phyloP scores from a whole-genome alignment of 805 yeast genomes.

The Wickerhamomyces mucosus region DNA sequence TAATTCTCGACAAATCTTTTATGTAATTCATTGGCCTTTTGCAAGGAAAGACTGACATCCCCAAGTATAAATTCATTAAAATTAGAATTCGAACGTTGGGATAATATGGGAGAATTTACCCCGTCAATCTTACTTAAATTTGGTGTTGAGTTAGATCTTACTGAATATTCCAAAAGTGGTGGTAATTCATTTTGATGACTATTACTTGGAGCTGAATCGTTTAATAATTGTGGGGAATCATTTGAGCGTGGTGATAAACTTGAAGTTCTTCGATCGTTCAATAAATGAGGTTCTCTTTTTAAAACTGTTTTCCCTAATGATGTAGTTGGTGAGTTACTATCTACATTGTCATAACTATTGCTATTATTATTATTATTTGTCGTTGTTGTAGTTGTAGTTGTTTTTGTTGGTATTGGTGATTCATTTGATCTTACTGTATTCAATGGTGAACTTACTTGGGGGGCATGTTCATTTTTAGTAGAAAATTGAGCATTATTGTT shows the following conservation, averaged over 20 bases:
- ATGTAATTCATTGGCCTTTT: constrained; percentile 67
- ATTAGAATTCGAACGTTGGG: constrained; percentile 26
- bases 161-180: constrained; percentile 32
- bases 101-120: constrained; percentile 7
- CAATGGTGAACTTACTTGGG: constrained; percentile 15
- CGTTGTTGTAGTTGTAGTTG: no score
- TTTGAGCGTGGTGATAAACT: constrained; percentile 17
- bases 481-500: constrained; percentile 2
- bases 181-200: constrained; percentile 28
- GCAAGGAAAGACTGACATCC: constrained; percentile 55
- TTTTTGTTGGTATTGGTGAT: no score
- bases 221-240: constrained; percentile 25
- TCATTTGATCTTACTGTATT: constrained; percentile 4
- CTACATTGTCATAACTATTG: no score
- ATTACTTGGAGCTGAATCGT: constrained; percentile 34
- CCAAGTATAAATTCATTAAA: constrained; percentile 59
- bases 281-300: constrained; percentile 34
- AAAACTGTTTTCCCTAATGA: constrained; percentile 32
- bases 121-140: constrained; percentile 4
- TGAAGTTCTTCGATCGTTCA: constrained; percentile 24
- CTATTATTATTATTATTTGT: no score
- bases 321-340: constrained; percentile 10
- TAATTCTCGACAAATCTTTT: constrained; percentile 54
- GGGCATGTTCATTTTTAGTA: constrained; percentile 13
- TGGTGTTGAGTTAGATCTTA: constrained; percentile 25